Evolutionary conservation across 1,139 yeast species (phyloP), one percentile per base, ranked within the genome.

Genomic region (Kurtzmaniella natalensis): DNA sequence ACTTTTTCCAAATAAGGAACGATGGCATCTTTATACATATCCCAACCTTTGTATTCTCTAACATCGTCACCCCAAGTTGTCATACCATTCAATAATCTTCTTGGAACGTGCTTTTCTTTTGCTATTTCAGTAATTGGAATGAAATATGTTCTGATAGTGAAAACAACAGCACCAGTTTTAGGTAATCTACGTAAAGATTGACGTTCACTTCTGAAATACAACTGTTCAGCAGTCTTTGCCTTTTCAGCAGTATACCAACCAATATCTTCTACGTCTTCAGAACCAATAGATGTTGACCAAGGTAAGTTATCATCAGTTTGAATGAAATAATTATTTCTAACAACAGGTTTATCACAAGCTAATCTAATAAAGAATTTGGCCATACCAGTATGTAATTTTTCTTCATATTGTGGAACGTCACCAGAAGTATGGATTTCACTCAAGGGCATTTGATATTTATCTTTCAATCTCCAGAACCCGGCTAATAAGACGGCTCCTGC

Each of bases 181-280:
- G 89, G 87, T 39, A 82, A 60, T 47, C 84, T 69, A 38, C 88
- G 70, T 38, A 82, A 62, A 31, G 83, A 70, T 51, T 82, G 92
- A 45, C 87, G 64, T 51, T 81, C 88, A 30, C 82, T 75, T 46
- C 88, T 63, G 52, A 71, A 77, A 53, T 66, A 73, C 25, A 78
- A 54, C 40, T 68, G 64, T 13, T 55, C 57, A 6, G 75, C 52
- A 28, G 62, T 66, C 1, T 49, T 52, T 2, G 82, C 81, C 9
- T 58, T 54, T n/a, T 55, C 46, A 1, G 84, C 82, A 0, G 84
- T 73, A 51, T 72, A 63, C 81, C 82, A 70, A 25, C 79, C 78
- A 18, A 76, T 76, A n/a, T 55, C 58, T 8, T 63, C 67, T 11
- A 55, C 55, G 31, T 57, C 58, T 48, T 79, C 85, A 37, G 70